Conservation (phyloP, 2,329 filamentous ascomycete species). For the Metarhizium sp. region DNA sequence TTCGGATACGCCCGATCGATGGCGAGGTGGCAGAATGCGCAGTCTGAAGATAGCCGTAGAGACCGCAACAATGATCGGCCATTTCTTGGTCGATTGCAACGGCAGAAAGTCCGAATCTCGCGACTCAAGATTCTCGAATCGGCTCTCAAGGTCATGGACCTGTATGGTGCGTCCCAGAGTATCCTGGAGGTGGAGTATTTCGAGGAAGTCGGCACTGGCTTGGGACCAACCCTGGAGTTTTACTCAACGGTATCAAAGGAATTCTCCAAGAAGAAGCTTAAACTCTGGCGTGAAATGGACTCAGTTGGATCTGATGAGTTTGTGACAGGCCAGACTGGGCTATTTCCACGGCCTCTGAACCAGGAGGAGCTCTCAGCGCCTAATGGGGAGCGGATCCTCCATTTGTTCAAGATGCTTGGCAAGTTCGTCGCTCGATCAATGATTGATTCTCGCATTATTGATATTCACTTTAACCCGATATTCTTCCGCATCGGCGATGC, state of each 20-base stretch:
- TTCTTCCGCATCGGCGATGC: slow-evolving; percentile 91
- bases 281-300: slow-evolving; percentile 92
- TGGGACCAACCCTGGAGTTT: slow-evolving; percentile 93
- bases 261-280: slow-evolving; percentile 94
- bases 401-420: slow-evolving; percentile 85
- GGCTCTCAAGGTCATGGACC: slow-evolving; percentile 95
- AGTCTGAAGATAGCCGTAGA: slow-evolving; percentile 66
- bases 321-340: slow-evolving; percentile 71
- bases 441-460: slow-evolving; percentile 96
- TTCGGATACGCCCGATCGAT: slow-evolving; percentile 97
- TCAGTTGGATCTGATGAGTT: slow-evolving; percentile 64
- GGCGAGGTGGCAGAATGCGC: slow-evolving; percentile 92
- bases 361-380: slow-evolving; percentile 64
- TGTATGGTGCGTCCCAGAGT: slow-evolving; percentile 94
- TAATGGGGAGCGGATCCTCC: slow-evolving; percentile 77
- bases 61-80: slow-evolving; percentile 85
- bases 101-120: slow-evolving; percentile 97
- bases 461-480: slow-evolving; percentile 92
- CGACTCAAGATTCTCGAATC: slow-evolving; percentile 92
- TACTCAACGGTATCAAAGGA: slow-evolving; percentile 97
- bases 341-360: slow-evolving; percentile 88
- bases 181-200: slow-evolving; percentile 98
- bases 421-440: slow-evolving; percentile 97
- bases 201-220: slow-evolving; percentile 91
- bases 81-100: slow-evolving; percentile 82